Base-by-base conservation (phyloP, 192 early-diverging fungal genomes). In the Backusella luteola region DNA sequence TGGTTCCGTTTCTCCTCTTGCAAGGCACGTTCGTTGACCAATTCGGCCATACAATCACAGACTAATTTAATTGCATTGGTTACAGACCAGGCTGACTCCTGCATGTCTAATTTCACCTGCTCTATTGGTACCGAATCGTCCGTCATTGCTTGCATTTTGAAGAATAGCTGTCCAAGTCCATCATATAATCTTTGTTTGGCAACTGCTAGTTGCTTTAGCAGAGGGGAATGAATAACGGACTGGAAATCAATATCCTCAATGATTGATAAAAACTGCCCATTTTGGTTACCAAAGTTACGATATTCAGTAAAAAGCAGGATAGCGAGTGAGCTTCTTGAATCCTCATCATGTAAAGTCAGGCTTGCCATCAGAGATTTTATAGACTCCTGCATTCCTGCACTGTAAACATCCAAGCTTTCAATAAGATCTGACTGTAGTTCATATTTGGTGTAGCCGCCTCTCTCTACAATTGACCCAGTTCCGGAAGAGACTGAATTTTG, bases 331-430 rank as follows among this genome's bases (percentile, higher is more conserved):
- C 29, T 35, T 21, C 67, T 59, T 69, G 41, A 29, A 56, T 71
- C 53, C 23, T 63, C 26, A 63, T 63, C 56, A 32, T 42, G n/a
- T 66, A 34, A 71, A 29, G 56, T 73, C 38, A 69, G 26, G 34
- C 41, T 70, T 17, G 29, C 19, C 9, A 56, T 49, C 1, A 72
- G 11, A 23, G 36, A 32, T 23, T 74, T 67, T 23, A 74, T 73
- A 15, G 81, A 77, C 66, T 82, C 79, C n/a, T 73, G 73, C 49
- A 82, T 74, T 35, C 74, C 69, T 6, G 35, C 32, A 2, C 76
- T 36, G 23, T 77, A 77, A 4, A 68, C 66, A 23, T 81, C 72
- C 6, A 81, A 49, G 34, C 29, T 77, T 36, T 81, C 73, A 46
- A 66, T 66, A 14, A 77, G 35, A 59, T 81, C 80, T 9, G 70